These are phyloP conservation scores for Termitomyces sp. DNA, from an alignment of 1,284 basidiomycete species.

Conservation along the genomic window DNA sequence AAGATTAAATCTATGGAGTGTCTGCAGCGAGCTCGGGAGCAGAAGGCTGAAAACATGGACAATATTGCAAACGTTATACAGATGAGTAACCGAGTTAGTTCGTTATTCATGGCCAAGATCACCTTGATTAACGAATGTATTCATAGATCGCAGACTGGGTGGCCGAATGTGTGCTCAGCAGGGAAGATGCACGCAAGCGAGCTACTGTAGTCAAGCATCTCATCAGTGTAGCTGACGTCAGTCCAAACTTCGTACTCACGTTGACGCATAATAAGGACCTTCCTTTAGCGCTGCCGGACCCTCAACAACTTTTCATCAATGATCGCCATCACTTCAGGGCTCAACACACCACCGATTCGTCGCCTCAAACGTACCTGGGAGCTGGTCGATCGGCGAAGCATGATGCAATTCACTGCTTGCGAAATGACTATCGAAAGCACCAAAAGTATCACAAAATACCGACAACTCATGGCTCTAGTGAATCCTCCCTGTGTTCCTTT, in stretches of 20 bases:
- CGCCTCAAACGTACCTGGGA: slow-evolving; percentile 96
- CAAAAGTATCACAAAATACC: slow-evolving; percentile 93
- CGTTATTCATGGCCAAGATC: background rate
- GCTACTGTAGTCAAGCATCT: slow-evolving; percentile 85
- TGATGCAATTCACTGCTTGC: slow-evolving; percentile 63
- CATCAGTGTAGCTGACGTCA: slow-evolving; percentile 88
- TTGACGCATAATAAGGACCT: slow-evolving; percentile 5
- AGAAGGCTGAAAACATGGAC: slow-evolving; percentile 67
- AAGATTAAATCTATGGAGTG: slow-evolving; percentile 91
- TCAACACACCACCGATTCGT: slow-evolving; percentile 92
- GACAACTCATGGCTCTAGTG: slow-evolving; percentile 78
- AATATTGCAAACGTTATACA: slow-evolving; percentile 90
- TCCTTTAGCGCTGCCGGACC: slow-evolving; percentile 74
- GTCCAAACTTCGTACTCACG: slow-evolving; percentile 25
- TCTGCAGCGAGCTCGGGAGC: slow-evolving; percentile 74
- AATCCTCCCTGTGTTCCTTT: slow-evolving; percentile 97
- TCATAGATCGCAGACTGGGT: slow-evolving; percentile 90
- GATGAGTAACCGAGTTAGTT: slow-evolving; percentile 79
- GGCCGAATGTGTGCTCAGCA: slow-evolving; percentile 79
- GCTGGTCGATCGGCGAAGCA: slow-evolving; percentile 68
- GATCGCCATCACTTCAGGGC: slow-evolving; percentile 92
- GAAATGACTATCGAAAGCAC: slow-evolving; percentile 86
- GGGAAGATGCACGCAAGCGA: slow-evolving; percentile 86
- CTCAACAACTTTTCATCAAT: slow-evolving; percentile 95
- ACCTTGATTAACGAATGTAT: background rate